Conservation (phyloP, 2,329 filamentous ascomycete species). For the Talaromyces sp. region DNA sequence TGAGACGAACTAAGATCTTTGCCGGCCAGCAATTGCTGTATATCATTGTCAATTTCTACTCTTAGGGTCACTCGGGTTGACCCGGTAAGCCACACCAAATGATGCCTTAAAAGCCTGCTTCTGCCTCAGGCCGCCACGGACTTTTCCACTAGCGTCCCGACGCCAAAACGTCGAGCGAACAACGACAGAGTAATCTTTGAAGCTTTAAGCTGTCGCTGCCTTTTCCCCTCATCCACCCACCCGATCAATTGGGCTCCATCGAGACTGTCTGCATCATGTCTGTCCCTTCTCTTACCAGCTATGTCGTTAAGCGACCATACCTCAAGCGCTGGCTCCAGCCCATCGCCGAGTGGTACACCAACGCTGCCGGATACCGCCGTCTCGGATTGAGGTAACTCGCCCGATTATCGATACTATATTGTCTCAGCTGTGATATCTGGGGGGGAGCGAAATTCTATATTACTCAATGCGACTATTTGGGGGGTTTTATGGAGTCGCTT, state of each 20-base stretch:
- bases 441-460: not conserved
- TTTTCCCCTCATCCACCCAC: conserved; percentile 28
- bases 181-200: conserved; percentile 13
- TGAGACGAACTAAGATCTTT: not conserved
- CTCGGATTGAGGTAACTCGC: conserved; percentile 76
- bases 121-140: conserved; percentile 17
- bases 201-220: conserved; percentile 9
- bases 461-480: not conserved
- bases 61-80: conserved; percentile 7
- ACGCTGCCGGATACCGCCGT: conserved; percentile 88
- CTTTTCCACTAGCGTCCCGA: conserved; percentile 14
- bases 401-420: not conserved
- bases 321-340: conserved; percentile 75
- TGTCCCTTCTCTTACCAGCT: conserved; percentile 68
- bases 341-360: conserved; percentile 81
- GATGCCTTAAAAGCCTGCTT: not conserved
- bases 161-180: conserved; percentile 14
- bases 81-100: conserved; percentile 1
- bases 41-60: not conserved
- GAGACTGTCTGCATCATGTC: conserved; percentile 55
- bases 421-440: not conserved
- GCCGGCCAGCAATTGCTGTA: not conserved
- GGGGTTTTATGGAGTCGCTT: not conserved
- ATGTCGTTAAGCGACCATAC: conserved; percentile 81
- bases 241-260: conserved; percentile 27